phyloP scores from a whole-genome alignment of 306 rosid species.

The Luffa acutangula region DNA sequence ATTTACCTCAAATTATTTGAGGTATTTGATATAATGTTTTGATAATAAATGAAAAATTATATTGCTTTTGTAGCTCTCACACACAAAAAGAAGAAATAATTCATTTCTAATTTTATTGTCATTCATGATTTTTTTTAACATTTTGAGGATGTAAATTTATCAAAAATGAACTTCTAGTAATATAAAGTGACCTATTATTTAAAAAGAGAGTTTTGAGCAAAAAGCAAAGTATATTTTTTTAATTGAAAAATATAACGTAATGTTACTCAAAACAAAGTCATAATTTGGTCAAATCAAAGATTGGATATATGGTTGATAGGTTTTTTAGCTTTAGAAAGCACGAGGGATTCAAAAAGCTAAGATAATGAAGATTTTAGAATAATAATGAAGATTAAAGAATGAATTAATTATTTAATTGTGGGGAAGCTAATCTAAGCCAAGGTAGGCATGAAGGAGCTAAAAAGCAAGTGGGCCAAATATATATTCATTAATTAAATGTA shows the following conservation, averaged over 20 bases:
- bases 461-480: slow-evolving; percentile 5
- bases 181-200: neutral
- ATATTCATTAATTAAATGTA: neutral
- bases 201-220: neutral
- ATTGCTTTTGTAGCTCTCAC: too few relatives aligned
- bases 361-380: neutral
- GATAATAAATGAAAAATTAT: too few relatives aligned
- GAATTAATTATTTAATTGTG: neutral
- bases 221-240: neutral
- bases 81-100: too few relatives aligned
- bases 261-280: neutral
- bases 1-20: too few relatives aligned
- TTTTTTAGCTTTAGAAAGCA: neutral
- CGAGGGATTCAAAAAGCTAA: neutral
- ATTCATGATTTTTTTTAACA: too few relatives aligned
- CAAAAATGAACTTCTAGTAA: neutral
- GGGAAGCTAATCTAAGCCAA: neutral
- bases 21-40: too few relatives aligned
- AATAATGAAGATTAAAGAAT: neutral
- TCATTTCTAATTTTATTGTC: too few relatives aligned
- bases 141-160: neutral
- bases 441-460: neutral
- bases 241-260: neutral
- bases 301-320: neutral
- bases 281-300: slow-evolving; percentile 2